A percentile compares a stretch with the other conserved stretches of the same genome.
phyloP scores from a whole-genome alignment of 208 protist species.

The Leishmania tropica region DNA sequence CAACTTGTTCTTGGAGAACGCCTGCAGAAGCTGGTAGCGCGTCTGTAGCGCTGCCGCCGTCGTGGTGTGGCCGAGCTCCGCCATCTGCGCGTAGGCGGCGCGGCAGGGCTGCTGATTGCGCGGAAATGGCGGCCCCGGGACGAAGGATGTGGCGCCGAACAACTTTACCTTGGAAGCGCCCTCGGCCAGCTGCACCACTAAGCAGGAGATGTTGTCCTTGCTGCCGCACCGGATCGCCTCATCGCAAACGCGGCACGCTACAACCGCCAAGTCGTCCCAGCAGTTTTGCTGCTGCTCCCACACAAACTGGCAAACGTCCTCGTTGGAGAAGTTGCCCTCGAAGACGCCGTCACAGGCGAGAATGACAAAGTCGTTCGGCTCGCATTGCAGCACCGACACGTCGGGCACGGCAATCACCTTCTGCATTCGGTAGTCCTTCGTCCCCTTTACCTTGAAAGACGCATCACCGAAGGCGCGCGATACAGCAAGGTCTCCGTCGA shows the following conservation, averaged over 20 bases:
- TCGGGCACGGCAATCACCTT: conserved; percentile 90
- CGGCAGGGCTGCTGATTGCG: conserved; percentile 76
- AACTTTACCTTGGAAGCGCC: conserved; percentile 54
- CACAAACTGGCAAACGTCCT: conserved; percentile 83
- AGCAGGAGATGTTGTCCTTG: conserved; percentile 92
- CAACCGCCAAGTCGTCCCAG: conserved; percentile 74
- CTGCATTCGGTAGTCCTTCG: conserved; percentile 71
- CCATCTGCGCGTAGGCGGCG: conserved; percentile 75
- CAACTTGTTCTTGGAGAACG: conserved; percentile 64
- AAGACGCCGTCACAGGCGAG: conserved; percentile 92
- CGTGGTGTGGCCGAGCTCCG: conserved; percentile 52
- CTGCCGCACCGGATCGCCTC: conserved; percentile 89
- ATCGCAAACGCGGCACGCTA: conserved; percentile 82
- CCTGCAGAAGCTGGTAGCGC: conserved; percentile 78
- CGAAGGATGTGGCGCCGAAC: conserved; percentile 63
- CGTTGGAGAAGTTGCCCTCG: conserved; percentile 88
- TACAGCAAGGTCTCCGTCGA: conserved; percentile 94
- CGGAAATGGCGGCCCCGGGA: conserved; percentile 78
- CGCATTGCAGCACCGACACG: conserved; percentile 65
- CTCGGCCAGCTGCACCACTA: conserved; percentile 75
- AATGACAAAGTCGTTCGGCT: conserved; percentile 82
- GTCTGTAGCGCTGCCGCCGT: conserved; percentile 57
- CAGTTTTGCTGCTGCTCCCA: conserved; percentile 56
- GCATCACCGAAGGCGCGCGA: conserved; percentile 94
- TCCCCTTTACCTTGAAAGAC: conserved; percentile 82